A percentile compares a stretch with the other conserved stretches of the same genome.
Conservation (phyloP, 164 flowering plant species). For the Nymphaea thermarum region DNA sequence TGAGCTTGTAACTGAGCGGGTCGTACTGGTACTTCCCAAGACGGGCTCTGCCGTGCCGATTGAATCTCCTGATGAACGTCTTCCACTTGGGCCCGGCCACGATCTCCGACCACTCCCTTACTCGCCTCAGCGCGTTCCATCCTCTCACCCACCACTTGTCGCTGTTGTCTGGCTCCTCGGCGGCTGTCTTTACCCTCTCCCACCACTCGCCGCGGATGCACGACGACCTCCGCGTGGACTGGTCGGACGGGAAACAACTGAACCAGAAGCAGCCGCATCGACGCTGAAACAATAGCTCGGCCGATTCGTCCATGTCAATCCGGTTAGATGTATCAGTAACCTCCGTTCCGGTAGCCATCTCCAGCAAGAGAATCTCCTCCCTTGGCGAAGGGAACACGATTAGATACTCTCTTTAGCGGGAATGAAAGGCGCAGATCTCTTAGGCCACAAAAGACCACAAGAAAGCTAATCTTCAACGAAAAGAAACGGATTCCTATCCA, state of each 20-base stretch:
- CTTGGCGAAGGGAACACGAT: background rate
- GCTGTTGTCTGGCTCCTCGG: constrained; percentile 4
- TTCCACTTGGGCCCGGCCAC: constrained; percentile 91
- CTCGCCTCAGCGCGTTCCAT: constrained; percentile 19
- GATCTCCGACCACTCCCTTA: constrained; percentile 79
- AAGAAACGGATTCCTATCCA: background rate
- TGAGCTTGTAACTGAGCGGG: constrained; percentile 62
- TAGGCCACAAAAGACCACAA: background rate
- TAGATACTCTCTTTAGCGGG: background rate
- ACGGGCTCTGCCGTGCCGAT: constrained; percentile 16
- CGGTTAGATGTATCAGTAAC: background rate
- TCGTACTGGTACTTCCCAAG: constrained; percentile 57
- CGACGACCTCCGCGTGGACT: background rate
- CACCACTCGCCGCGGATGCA: background rate
- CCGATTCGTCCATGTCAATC: background rate
- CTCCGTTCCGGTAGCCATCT: background rate
- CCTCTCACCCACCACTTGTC: constrained; percentile 15
- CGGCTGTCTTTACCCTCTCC: background rate
- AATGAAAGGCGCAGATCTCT: background rate
- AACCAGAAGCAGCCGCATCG: constrained; percentile 1
- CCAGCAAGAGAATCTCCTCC: background rate
- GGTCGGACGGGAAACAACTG: background rate
- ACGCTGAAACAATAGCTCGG: background rate
- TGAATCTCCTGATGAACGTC: constrained; percentile 75
- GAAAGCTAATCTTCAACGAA: background rate